Evolutionary conservation across 768 basidiomycete genomes (phyloP), one percentile per base, ranked within the genome.

Genomic region (Tulasnella sp.): DNA sequence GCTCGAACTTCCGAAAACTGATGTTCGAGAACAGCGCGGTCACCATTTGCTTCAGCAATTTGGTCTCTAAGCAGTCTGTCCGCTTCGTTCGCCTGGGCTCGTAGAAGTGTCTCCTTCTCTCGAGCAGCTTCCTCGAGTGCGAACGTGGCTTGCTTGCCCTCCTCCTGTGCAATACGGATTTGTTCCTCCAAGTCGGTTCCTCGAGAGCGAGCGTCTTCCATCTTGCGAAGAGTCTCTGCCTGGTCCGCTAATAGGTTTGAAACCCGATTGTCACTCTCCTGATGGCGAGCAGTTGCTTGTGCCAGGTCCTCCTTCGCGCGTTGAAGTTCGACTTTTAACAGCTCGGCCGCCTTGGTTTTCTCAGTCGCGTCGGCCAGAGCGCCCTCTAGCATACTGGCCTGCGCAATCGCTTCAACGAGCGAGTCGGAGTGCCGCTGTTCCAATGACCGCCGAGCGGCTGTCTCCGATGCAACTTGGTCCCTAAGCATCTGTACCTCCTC

Each of bases 11-110:
- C 87, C 42, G 79, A 81, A 68, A 87, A 84, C 69, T 92, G 87
- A 51, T 93, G 83, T 71, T 96, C 92, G 48, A 96, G 75, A 13
- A 95, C 90, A 0, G 93, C 92, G 7, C 91, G 81, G 69, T 97
- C 93, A 1, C 92, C 88, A 67, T 96, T 91, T 13, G 92, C 88
- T 70, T 98, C 94, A 2, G 87, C 87, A 56, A 87, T 85, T 66
- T 93, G 88, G 68, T 96, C 92, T 1, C 90, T 80, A 63, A 96
- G 81, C 45, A 77, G 70, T 32, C 79, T 73, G 60, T 85, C 83
- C 58, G 82, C 87, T 44, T 69, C 68, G 13, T 79, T 81, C 5
- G 86, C 85, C 68, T 91, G 88, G 2, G 76, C 78, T 43, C 77
- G 80, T 59, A 91, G 72, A 15, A 90, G 73, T 21, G 84, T 74